These are phyloP conservation scores for Paramarasmius palmivorus DNA, from an alignment of 1,284 basidiomycete species.

Conservation along the genomic window DNA sequence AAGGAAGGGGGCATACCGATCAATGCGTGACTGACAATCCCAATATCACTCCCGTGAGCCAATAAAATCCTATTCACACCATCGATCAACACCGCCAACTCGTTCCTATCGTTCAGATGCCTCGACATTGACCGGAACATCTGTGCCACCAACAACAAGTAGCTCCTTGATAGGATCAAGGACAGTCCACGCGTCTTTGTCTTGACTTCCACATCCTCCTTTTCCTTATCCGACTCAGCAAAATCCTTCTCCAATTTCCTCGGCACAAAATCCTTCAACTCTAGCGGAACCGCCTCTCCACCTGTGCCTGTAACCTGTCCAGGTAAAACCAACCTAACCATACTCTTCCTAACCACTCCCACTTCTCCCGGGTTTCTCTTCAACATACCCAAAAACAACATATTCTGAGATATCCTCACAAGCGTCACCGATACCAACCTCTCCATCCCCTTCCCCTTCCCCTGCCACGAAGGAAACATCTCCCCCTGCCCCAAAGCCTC, in stretches of 20 bases:
- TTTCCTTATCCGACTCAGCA: background rate
- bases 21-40: slow-evolving; percentile 70
- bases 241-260: slow-evolving; percentile 13
- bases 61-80: slow-evolving; percentile 70
- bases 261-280: slow-evolving; percentile 41
- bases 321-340: slow-evolving; percentile 63
- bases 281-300: slow-evolving; percentile 32
- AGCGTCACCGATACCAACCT: slow-evolving; percentile 58
- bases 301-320: slow-evolving; percentile 39
- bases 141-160: slow-evolving; percentile 69
- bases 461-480: slow-evolving; percentile 58
- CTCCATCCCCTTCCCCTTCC: slow-evolving; percentile 34
- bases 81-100: slow-evolving; percentile 68
- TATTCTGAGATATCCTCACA: slow-evolving; percentile 72
- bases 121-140: slow-evolving; percentile 76
- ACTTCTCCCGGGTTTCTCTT: slow-evolving; percentile 72
- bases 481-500: slow-evolving; percentile 59
- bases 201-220: slow-evolving; percentile 20
- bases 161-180: slow-evolving; percentile 64
- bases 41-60: slow-evolving; percentile 68
- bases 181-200: slow-evolving; percentile 46
- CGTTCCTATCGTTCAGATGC: slow-evolving; percentile 74
- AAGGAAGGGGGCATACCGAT: slow-evolving; percentile 50
- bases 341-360: slow-evolving; percentile 68
- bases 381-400: slow-evolving; percentile 66